phyloP scores from a whole-genome alignment of 768 basidiomycete species.

The Fomitopsis serialis region DNA sequence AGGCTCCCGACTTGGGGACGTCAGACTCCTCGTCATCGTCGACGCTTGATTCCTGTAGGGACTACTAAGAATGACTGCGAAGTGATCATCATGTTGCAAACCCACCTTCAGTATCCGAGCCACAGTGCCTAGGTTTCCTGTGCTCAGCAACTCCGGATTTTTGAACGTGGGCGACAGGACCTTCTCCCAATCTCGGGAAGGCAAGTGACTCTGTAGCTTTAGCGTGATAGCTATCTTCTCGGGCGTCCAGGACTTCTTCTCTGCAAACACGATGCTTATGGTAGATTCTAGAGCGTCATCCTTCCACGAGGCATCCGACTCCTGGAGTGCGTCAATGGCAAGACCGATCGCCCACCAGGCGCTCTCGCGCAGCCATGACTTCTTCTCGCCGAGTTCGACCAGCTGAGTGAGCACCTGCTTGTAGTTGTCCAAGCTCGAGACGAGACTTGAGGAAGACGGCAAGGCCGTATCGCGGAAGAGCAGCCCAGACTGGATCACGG shows the following conservation, averaged over 20 bases:
- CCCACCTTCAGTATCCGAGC: slow-evolving; percentile 77
- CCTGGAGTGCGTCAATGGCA: slow-evolving; percentile 54
- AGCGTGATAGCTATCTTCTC: slow-evolving; percentile 84
- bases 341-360: slow-evolving; percentile 79
- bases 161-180: slow-evolving; percentile 73
- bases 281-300: slow-evolving; percentile 50
- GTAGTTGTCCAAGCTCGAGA: slow-evolving; percentile 58
- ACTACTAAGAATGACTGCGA: too few species aligned
- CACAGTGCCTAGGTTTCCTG: slow-evolving; percentile 66
- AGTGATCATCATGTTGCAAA: not conserved
- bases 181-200: slow-evolving; percentile 62
- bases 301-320: slow-evolving; percentile 67
- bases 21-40: slow-evolving; percentile 34
- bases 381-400: slow-evolving; percentile 68
- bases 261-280: slow-evolving; percentile 47
- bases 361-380: slow-evolving; percentile 88
- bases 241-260: slow-evolving; percentile 64
- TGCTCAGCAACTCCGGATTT: slow-evolving; percentile 58
- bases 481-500: slow-evolving; percentile 81
- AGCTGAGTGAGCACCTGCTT: slow-evolving; percentile 54
- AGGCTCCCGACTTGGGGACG: slow-evolving; percentile 47
- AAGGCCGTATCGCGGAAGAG: slow-evolving; percentile 59
- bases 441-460: slow-evolving; percentile 44
- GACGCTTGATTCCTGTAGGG: slow-evolving; percentile 48
- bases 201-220: slow-evolving; percentile 56